phyloP scores from a whole-genome alignment of 106 monocot genomes.

The Triglochin maritima region DNA sequence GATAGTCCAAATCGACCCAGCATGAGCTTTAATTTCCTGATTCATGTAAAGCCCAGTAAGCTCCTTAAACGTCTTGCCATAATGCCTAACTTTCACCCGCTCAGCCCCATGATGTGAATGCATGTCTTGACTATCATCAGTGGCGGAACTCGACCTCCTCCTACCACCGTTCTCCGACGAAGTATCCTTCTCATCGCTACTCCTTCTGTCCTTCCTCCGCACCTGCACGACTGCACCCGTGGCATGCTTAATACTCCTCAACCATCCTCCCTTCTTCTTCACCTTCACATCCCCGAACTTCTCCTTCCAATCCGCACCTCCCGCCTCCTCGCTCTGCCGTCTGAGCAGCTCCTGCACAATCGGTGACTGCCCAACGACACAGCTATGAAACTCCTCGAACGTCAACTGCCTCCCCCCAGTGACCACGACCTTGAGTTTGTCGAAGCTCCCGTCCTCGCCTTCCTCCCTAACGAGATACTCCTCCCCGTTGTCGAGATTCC shows the following conservation, averaged over 20 bases:
- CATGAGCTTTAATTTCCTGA: slow-evolving; percentile 63
- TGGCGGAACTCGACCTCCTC: slow-evolving; percentile 61
- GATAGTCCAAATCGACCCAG: slow-evolving; percentile 61
- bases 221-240: slow-evolving; percentile 37
- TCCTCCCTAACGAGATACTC: slow-evolving; percentile 76
- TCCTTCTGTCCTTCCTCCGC: slow-evolving; percentile 26
- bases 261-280: slow-evolving; percentile 41
- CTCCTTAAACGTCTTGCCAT: slow-evolving; percentile 50
- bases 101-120: slow-evolving; percentile 23
- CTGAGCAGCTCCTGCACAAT: slow-evolving; percentile 88
- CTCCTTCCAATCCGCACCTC: neutral
- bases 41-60: slow-evolving; percentile 45
- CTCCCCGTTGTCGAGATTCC: slow-evolving; percentile 67
- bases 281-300: neutral
- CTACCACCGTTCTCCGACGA: slow-evolving; percentile 53
- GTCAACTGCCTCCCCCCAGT: slow-evolving; percentile 55
- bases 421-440: slow-evolving; percentile 47
- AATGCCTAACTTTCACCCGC: slow-evolving; percentile 54
- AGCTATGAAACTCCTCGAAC: slow-evolving; percentile 74
- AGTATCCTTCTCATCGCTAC: slow-evolving; percentile 54
- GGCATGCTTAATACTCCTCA: slow-evolving; percentile 57
- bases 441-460: slow-evolving; percentile 49
- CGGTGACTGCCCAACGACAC: slow-evolving; percentile 60
- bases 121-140: slow-evolving; percentile 65
- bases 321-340: slow-evolving; percentile 36